phyloP scores from a whole-genome alignment of 2,329 filamentous ascomycete genomes.

The Orbilia blumenaviensis region DNA sequence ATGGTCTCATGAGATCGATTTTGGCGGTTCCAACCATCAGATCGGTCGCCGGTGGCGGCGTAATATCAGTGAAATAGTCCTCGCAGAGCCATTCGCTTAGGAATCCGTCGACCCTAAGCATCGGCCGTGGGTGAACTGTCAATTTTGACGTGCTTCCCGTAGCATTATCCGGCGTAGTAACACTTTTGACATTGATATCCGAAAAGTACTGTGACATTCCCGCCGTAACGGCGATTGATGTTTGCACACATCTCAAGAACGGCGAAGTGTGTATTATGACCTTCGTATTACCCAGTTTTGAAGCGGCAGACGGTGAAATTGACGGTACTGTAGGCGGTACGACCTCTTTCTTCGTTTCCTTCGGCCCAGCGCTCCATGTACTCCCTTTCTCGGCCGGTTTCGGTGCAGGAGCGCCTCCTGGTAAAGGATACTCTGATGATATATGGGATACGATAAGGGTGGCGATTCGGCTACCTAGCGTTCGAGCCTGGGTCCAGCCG shows the following conservation, averaged over 20 bases:
- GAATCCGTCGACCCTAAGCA: slow-evolving; percentile 85
- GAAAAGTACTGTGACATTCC: slow-evolving; percentile 55
- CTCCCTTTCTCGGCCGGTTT: slow-evolving; percentile 65
- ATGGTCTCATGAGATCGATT: slow-evolving; percentile 76
- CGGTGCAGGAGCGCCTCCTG: slow-evolving; percentile 35
- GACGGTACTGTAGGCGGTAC: slow-evolving; percentile 55
- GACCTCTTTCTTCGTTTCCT: slow-evolving; percentile 40
- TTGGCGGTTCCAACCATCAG: slow-evolving; percentile 91
- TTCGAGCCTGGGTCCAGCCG: slow-evolving; percentile 86
- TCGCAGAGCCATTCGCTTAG: slow-evolving; percentile 95
- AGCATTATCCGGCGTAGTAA: slow-evolving; percentile 57
- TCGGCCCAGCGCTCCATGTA: slow-evolving; percentile 31
- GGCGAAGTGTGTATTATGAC: slow-evolving; percentile 71
- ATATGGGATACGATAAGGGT: slow-evolving; percentile 69
- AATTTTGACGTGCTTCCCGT: slow-evolving; percentile 65
- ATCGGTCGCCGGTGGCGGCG: slow-evolving; percentile 82
- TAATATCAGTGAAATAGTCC: slow-evolving; percentile 92
- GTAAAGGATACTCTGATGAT: slow-evolving; percentile 48
- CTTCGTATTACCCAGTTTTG: slow-evolving; percentile 65
- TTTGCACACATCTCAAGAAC: slow-evolving; percentile 91
- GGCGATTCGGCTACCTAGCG: slow-evolving; percentile 84
- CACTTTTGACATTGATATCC: slow-evolving; percentile 24
- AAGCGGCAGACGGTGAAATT: slow-evolving; percentile 77
- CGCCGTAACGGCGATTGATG: slow-evolving; percentile 64
- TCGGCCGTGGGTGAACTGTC: slow-evolving; percentile 24